These are phyloP conservation scores for Mortierella sp. DNA, from an alignment of 371 early-diverging fungal species.

Conservation along the genomic window DNA sequence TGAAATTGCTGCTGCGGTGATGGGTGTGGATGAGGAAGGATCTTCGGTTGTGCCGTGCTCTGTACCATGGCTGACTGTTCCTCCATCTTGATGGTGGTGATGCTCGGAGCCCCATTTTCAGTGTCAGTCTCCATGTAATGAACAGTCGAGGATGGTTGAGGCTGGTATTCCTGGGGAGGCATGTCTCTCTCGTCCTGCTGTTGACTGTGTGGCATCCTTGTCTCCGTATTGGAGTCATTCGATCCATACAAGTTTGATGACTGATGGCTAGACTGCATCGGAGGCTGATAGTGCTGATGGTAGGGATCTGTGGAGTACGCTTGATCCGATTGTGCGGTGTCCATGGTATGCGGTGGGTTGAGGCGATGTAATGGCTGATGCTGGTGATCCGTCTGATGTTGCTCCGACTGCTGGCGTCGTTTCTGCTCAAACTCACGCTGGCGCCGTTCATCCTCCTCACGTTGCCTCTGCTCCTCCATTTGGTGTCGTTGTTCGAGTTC, in stretches of 20 bases:
- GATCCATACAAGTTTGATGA: not conserved
- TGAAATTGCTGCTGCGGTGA: constrained; percentile 1
- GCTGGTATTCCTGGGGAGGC: not conserved
- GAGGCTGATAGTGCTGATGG: constrained; percentile 7
- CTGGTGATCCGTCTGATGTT: not conserved
- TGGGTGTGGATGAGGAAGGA: not conserved
- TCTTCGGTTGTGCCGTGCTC: not conserved
- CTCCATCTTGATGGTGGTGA: not conserved
- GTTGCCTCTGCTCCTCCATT: not conserved
- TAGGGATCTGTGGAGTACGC: not conserved
- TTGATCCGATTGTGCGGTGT: not conserved
- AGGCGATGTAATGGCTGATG: not conserved
- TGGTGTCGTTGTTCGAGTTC: not conserved
- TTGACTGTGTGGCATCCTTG: not conserved
- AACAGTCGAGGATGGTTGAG: not conserved
- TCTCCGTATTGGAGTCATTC: not conserved
- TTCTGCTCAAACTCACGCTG: not conserved
- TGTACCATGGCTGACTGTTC: not conserved
- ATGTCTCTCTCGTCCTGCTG: constrained; percentile 1
- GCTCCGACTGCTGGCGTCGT: not conserved
- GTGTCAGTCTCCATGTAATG: constrained; percentile 2
- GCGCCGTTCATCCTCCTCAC: constrained; percentile 1
- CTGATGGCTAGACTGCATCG: not conserved
- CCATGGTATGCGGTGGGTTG: not conserved
- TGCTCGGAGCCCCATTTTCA: not conserved